phyloP scores from a whole-genome alignment of 2,329 filamentous ascomycete species.

The Nothopassalora personata region DNA sequence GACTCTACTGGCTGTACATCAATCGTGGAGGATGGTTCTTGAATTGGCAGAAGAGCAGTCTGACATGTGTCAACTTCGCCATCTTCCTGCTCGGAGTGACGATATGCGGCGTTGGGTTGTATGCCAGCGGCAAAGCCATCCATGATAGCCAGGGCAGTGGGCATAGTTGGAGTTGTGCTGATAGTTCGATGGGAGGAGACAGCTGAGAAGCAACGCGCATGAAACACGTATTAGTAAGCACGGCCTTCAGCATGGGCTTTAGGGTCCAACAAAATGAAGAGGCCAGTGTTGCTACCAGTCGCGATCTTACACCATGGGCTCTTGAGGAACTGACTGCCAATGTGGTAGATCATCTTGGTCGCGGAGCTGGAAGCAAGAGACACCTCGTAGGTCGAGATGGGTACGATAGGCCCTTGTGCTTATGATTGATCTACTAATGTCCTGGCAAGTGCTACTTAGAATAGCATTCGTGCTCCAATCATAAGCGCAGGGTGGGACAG shows the following conservation, averaged over 20 bases:
- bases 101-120: constrained; percentile 28
- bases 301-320: not conserved
- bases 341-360: constrained; percentile 61
- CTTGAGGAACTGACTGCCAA: constrained; percentile 3
- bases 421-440: no score
- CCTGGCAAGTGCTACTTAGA: no score
- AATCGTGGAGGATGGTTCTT: constrained; percentile 41
- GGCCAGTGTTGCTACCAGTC: not conserved
- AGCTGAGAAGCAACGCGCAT: not conserved
- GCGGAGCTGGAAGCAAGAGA: constrained; percentile 83
- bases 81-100: constrained; percentile 32
- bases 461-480: not conserved
- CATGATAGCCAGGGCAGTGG: constrained; percentile 10
- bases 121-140: constrained; percentile 22
- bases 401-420: not conserved
- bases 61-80: constrained; percentile 40
- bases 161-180: constrained; percentile 17
- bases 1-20: constrained; percentile 35
- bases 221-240: not conserved
- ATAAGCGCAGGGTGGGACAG: no score
- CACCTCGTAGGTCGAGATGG: constrained; percentile 1
- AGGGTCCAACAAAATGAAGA: constrained; percentile 1
- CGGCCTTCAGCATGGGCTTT: constrained; percentile 7
- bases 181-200: constrained; percentile 5
- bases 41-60: constrained; percentile 37